phyloP scores from a whole-genome alignment of 495 filamentous ascomycete species.

The Annulohypoxylon nitens region DNA sequence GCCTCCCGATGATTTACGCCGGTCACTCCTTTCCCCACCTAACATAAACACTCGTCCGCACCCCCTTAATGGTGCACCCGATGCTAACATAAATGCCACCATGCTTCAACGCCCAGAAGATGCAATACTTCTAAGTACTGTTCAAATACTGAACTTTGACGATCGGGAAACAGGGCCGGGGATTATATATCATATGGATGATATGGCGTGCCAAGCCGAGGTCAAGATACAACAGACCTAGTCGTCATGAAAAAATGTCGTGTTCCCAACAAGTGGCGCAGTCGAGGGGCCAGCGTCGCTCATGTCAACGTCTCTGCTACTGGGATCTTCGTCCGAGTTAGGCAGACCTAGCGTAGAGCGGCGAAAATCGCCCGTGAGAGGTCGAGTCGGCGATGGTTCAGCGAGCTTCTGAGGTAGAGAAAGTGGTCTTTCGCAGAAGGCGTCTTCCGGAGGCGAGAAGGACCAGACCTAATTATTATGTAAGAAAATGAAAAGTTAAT shows the following conservation, averaged over 20 bases:
- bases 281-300: slow-evolving; percentile 62
- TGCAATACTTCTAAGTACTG: slow-evolving; percentile 41
- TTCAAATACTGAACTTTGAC: slow-evolving; percentile 27
- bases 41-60: slow-evolving; percentile 13
- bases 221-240: slow-evolving; percentile 32
- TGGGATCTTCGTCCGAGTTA: slow-evolving; percentile 42
- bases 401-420: slow-evolving; percentile 55
- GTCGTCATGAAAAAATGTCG: slow-evolving; percentile 64
- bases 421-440: slow-evolving; percentile 60
- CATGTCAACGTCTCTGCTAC: slow-evolving; percentile 61
- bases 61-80: slow-evolving; percentile 25
- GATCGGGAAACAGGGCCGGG: slow-evolving; percentile 48
- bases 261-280: slow-evolving; percentile 54
- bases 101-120: slow-evolving; percentile 45
- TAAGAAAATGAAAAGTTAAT: slow-evolving; percentile 32
- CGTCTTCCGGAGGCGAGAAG: slow-evolving; percentile 86
- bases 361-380: slow-evolving; percentile 55
- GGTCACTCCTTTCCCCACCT: neutral
- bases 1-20: slow-evolving; percentile 26
- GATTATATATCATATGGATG: slow-evolving; percentile 55
- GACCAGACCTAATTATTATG: slow-evolving; percentile 78
- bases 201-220: slow-evolving; percentile 43
- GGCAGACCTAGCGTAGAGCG: slow-evolving; percentile 37
- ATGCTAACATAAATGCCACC: slow-evolving; percentile 46
- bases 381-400: slow-evolving; percentile 54